A percentile compares a stretch with the other conserved stretches of the same genome.
Evolutionary conservation across 768 basidiomycete genomes (phyloP).

Genomic region (Termitomyces sp.): DNA sequence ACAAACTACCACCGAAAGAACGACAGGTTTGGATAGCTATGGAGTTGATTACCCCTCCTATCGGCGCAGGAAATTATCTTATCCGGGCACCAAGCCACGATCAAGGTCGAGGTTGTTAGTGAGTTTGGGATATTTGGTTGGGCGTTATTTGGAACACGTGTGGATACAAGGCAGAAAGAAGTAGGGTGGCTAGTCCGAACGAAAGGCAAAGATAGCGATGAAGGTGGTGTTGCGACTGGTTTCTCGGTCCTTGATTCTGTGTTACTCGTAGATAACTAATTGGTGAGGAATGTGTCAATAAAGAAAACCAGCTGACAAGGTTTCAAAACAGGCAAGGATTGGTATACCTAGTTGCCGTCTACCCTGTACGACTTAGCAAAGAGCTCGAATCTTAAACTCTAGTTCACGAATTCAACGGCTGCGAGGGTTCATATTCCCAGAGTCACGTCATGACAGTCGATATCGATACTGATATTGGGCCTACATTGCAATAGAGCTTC

Average conservation of each 20-base stretch:
- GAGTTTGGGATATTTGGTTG: slow-evolving; percentile 94
- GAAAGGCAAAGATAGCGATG: slow-evolving; percentile 86
- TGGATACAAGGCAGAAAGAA: slow-evolving; percentile 49
- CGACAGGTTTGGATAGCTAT: slow-evolving; percentile 92
- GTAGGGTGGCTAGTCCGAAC: slow-evolving; percentile 85
- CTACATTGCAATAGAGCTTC: background rate
- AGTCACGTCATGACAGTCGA: background rate
- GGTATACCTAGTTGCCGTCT: background rate
- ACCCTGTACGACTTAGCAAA: background rate
- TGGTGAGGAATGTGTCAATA: background rate
- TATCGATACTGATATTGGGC: background rate
- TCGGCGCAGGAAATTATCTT: slow-evolving; percentile 63
- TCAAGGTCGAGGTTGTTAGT: slow-evolving; percentile 68
- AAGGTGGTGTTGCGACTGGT: slow-evolving; percentile 86
- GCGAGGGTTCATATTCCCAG: background rate
- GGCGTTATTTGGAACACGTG: slow-evolving; percentile 60
- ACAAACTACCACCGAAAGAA: slow-evolving; percentile 50
- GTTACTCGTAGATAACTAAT: slow-evolving; percentile 42
- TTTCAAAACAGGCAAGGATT: background rate
- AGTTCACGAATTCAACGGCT: too few relatives aligned
- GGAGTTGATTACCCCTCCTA: slow-evolving; percentile 83
- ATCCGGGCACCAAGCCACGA: slow-evolving; percentile 53
- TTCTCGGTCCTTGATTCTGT: slow-evolving; percentile 73
- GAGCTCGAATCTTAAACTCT: too few relatives aligned
- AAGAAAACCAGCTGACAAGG: background rate